Evolutionary conservation across 2,329 filamentous ascomycete species (phyloP).

Genomic region (Cordyceps militaris): DNA sequence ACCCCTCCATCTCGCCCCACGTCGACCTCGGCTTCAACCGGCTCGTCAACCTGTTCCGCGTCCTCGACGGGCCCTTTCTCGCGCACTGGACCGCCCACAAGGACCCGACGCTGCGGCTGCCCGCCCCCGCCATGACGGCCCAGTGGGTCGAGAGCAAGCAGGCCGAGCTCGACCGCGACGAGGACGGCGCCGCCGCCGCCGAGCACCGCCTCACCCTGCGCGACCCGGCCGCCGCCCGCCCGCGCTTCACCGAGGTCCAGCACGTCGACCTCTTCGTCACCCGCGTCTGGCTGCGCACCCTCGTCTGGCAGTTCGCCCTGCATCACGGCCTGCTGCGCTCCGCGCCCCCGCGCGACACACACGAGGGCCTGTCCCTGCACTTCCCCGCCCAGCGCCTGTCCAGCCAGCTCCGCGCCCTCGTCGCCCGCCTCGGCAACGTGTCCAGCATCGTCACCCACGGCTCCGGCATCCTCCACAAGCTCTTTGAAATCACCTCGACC

Average conservation of each 20-base stretch:
- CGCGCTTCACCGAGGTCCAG: constrained; percentile 31
- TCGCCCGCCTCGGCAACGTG: constrained; percentile 28
- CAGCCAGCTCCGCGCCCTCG: constrained; percentile 31
- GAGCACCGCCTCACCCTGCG: constrained; percentile 20
- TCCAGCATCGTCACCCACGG: constrained; percentile 47
- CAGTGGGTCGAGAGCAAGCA: constrained; percentile 36
- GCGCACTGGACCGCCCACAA: constrained; percentile 30
- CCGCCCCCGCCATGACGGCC: constrained; percentile 24
- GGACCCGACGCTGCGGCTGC: constrained; percentile 15
- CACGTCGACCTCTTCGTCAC: constrained; percentile 35
- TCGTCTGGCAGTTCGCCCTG: constrained; percentile 36
- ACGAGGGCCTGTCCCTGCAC: constrained; percentile 32
- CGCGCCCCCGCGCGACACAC: constrained; percentile 24
- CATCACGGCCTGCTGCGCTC: constrained; percentile 32
- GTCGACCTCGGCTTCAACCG: constrained; percentile 32
- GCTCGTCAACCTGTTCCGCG: constrained; percentile 30
- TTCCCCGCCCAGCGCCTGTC: constrained; percentile 34
- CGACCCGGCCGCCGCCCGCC: constrained; percentile 17
- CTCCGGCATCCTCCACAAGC: constrained; percentile 49
- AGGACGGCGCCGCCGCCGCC: constrained; percentile 24
- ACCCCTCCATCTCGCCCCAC: constrained; percentile 28
- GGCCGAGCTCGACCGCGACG: constrained; percentile 32
- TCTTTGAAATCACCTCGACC: constrained; percentile 54
- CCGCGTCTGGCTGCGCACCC: constrained; percentile 33
- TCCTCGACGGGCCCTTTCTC: constrained; percentile 33